Evolutionary conservation across 2,329 filamentous ascomycete species (phyloP).

Genomic region (Paecilomyces dactylethromorphus): DNA sequence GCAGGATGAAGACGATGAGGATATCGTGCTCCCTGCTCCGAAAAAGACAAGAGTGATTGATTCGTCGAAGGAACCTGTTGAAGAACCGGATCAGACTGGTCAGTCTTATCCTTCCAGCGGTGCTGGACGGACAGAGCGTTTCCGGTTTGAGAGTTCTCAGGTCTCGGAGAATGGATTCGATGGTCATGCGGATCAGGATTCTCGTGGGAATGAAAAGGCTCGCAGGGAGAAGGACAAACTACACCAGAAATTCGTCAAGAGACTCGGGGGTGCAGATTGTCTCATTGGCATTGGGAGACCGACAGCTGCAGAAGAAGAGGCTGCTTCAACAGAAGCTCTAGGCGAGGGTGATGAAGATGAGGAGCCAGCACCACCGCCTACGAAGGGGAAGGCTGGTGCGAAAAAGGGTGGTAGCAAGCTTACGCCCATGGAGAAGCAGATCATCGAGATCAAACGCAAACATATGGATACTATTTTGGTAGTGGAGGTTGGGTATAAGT

Average conservation of each 20-base stretch:
- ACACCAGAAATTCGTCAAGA: constrained; percentile 81
- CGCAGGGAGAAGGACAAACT: constrained; percentile 61
- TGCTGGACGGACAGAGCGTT: constrained; percentile 51
- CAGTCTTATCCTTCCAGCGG: constrained; percentile 25
- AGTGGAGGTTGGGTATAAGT: constrained; percentile 96
- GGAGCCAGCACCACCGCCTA: constrained; percentile 37
- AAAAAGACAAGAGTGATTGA: constrained; percentile 33
- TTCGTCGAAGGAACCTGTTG: constrained; percentile 8
- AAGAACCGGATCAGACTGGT: constrained; percentile 6
- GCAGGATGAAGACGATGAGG: constrained; percentile 31
- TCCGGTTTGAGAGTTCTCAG: constrained; percentile 51
- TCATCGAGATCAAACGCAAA: constrained; percentile 87
- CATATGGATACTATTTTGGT: constrained; percentile 86
- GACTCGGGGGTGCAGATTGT: constrained; percentile 79
- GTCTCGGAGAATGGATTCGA: constrained; percentile 29
- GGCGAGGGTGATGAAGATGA: constrained; percentile 53
- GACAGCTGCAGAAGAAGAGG: constrained; percentile 49
- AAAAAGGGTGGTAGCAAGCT: constrained; percentile 79
- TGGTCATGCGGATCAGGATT: constrained; percentile 40
- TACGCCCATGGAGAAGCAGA: constrained; percentile 89
- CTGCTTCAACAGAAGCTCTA: constrained; percentile 49
- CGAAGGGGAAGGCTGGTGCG: constrained; percentile 42
- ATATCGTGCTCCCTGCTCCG: constrained; percentile 31
- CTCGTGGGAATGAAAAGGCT: not conserved
- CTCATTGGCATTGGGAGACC: constrained; percentile 60